Evolutionary conservation across 1,284 basidiomycete species (phyloP).

Genomic region (Earliella scabrosa): DNA sequence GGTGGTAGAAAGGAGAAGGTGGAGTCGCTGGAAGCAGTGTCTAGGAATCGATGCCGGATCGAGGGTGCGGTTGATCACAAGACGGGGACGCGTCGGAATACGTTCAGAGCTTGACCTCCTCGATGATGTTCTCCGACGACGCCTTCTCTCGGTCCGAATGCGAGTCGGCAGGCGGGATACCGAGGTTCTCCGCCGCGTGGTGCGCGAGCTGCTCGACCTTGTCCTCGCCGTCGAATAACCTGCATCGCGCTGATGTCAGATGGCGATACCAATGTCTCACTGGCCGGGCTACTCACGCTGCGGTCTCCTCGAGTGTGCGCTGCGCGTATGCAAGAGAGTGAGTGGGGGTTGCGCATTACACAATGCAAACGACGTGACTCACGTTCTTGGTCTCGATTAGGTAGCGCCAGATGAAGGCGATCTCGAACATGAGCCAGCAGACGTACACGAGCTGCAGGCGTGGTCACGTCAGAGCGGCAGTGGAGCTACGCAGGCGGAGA

Average conservation of each 20-base stretch:
- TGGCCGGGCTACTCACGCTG: constrained; percentile 34
- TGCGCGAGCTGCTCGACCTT: constrained; percentile 27
- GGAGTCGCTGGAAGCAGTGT: too few relatives aligned
- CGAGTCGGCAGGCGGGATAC: constrained; percentile 19
- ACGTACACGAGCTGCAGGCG: constrained; percentile 31
- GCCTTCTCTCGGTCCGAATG: constrained; percentile 31
- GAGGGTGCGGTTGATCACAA: too few relatives aligned
- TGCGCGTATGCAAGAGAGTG: not conserved
- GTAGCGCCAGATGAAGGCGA: constrained; percentile 58
- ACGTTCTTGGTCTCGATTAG: constrained; percentile 49
- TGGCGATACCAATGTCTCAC: not conserved
- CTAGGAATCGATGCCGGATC: too few relatives aligned
- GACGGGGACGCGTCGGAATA: too few relatives aligned
- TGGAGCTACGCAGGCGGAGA: not conserved
- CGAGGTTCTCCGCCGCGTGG: constrained; percentile 28
- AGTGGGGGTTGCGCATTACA: not conserved
- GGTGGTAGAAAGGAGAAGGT: too few relatives aligned
- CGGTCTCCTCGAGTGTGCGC: constrained; percentile 38
- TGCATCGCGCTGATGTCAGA: constrained; percentile 5
- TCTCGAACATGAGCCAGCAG: constrained; percentile 49
- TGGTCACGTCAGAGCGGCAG: not conserved
- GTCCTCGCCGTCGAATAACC: constrained; percentile 37
- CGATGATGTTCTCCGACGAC: constrained; percentile 26
- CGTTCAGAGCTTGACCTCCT: constrained; percentile 22
- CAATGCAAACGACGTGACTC: not conserved